Percentiles rank a stretch among this genome's conserved stretches.
Evolutionary conservation across 352 stramenopile genomes (phyloP).

Genomic region (Peronospora farinosa): DNA sequence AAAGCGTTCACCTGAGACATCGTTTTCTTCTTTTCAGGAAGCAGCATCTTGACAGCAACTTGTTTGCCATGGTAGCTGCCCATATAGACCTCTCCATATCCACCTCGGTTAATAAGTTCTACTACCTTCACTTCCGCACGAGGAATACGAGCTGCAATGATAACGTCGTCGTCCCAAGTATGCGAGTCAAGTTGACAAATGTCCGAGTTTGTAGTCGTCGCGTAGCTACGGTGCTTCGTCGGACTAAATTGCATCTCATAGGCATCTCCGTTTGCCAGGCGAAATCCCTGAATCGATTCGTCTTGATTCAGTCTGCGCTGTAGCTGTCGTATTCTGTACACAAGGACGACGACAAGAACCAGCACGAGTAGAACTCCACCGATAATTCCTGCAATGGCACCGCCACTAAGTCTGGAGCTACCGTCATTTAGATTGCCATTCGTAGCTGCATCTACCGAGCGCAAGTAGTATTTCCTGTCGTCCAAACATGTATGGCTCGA

Average conservation of each 20-base stretch:
- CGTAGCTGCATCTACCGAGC: constrained; percentile 4
- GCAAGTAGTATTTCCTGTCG: constrained; percentile 27
- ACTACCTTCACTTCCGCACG: constrained; percentile 15
- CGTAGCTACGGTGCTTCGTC: constrained; percentile 10
- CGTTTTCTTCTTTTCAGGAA: constrained; percentile 20
- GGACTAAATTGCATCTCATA: constrained; percentile 23
- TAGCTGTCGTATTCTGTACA: constrained; percentile 9
- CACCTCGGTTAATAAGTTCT: constrained; percentile 18
- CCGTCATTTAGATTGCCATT: constrained; percentile 8
- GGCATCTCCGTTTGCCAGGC: constrained; percentile 5
- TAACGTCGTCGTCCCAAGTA: constrained; percentile 36
- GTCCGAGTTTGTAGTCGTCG: constrained; percentile 12
- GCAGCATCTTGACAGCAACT: constrained; percentile 26
- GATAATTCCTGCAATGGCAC: constrained; percentile 23
- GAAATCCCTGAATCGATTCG: background rate
- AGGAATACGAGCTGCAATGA: constrained; percentile 21
- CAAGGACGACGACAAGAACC: constrained; percentile 8
- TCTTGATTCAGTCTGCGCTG: constrained; percentile 1
- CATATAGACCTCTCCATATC: constrained; percentile 21
- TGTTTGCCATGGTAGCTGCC: constrained; percentile 19
- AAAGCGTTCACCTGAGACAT: constrained; percentile 25
- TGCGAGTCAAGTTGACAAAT: constrained; percentile 10
- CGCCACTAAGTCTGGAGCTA: constrained; percentile 12
- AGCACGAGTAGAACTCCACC: constrained; percentile 15
- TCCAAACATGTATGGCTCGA: constrained; percentile 8